Evolutionary conservation across 176 grass and related monocot species (phyloP).

Genomic region (Avena sativa): DNA sequence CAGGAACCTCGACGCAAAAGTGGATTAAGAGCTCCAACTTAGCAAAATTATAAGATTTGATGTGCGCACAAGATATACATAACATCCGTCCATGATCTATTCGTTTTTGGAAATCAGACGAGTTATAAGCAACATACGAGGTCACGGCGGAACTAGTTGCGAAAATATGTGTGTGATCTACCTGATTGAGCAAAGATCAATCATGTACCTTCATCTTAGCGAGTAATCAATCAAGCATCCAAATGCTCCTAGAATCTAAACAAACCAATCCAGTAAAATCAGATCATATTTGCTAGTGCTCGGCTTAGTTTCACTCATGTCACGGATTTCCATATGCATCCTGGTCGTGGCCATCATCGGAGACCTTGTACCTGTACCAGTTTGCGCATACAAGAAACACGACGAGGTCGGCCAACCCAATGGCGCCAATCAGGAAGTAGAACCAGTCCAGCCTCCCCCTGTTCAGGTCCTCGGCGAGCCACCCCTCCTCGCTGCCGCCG

Average conservation of each 20-base stretch:
- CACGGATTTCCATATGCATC: not conserved
- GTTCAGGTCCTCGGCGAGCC: constrained; percentile 70
- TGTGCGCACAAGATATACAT: no score
- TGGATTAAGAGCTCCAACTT: no score
- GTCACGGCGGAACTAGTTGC: no score
- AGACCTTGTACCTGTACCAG: constrained; percentile 75
- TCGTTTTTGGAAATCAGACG: no score
- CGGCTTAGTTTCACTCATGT: not conserved
- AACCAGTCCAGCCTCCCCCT: constrained; percentile 61
- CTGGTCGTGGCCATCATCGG: constrained; percentile 5
- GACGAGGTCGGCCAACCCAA: constrained; percentile 51
- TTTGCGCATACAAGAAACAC: constrained; percentile 58
- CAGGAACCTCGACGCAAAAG: no score
- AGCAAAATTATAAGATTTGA: no score
- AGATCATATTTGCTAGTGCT: not conserved
- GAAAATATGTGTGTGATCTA: no score
- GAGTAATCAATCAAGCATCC: not conserved
- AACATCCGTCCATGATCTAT: no score
- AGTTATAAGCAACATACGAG: no score
- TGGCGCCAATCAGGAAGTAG: constrained; percentile 58
- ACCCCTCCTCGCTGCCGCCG: constrained; percentile 14
- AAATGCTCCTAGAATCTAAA: not conserved
- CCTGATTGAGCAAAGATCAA: no score
- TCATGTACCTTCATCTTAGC: no score
- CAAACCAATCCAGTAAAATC: not conserved